phyloP scores from a whole-genome alignment of 164 flowering plant genomes.

The Chloranthus sessilifolius region DNA sequence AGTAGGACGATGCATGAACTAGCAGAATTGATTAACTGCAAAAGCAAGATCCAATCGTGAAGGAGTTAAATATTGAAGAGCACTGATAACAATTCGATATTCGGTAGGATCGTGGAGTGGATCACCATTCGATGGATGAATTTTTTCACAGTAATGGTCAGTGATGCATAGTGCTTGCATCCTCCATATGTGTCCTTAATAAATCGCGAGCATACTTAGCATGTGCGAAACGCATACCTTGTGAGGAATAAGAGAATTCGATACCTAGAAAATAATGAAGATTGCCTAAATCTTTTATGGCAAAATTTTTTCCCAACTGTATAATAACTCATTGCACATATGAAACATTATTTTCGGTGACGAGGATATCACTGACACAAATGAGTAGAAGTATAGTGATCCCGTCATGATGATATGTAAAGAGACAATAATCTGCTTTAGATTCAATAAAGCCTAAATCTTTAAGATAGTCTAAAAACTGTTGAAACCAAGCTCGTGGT shows the following conservation, averaged over 20 bases:
- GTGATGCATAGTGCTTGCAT: background rate
- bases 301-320: background rate
- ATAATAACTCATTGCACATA: background rate
- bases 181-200: background rate
- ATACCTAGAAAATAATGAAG: background rate
- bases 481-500: no score
- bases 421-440: background rate
- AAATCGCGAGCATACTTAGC: no score
- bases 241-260: no score
- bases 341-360: background rate
- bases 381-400: background rate
- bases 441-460: background rate
- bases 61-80: background rate
- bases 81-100: background rate
- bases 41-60: slow-evolving; percentile 8
- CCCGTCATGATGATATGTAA: background rate
- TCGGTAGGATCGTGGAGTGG: background rate
- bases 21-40: background rate
- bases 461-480: no score
- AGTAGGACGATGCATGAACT: slow-evolving; percentile 13
- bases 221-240: no score
- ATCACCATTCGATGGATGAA: background rate
- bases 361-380: background rate
- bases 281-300: background rate
- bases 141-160: background rate